Conservation (phyloP, 495 filamentous ascomycete genomes). For the Xylaria acuta region DNA sequence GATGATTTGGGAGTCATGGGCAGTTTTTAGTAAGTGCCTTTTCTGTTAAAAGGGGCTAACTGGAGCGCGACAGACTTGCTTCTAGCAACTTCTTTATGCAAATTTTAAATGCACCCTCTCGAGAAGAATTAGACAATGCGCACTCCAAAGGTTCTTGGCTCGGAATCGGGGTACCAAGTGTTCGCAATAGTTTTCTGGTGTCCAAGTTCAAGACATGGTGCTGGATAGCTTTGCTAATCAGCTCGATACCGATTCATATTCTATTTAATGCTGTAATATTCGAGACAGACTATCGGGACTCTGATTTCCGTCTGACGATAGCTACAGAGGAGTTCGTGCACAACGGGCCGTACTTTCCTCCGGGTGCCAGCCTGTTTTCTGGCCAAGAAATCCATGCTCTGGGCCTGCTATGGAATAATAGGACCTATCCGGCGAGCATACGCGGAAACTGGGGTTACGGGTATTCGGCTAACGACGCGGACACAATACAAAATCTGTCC, state of each 20-base stretch:
- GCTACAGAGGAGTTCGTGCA: conserved; percentile 44
- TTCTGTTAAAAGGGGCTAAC: not conserved
- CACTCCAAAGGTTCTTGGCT: conserved; percentile 45
- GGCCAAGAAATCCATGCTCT: not conserved
- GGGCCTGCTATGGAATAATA: not conserved
- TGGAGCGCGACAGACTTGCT: conserved; percentile 26
- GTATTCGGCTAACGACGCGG: not conserved
- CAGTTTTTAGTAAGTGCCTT: not conserved
- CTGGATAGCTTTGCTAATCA: conserved; percentile 37
- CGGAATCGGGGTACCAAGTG: conserved; percentile 50
- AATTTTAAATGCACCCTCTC: conserved; percentile 44
- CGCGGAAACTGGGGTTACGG: not conserved
- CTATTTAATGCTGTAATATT: conserved; percentile 37
- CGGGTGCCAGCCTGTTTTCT: conserved; percentile 24
- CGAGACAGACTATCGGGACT: conserved; percentile 33
- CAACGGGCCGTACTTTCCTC: conserved; percentile 29
- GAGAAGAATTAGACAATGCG: conserved; percentile 47
- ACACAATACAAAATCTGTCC: not conserved
- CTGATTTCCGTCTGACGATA: conserved; percentile 47
- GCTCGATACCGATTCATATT: conserved; percentile 42
- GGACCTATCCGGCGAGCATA: not conserved
- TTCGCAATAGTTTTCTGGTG: conserved; percentile 43
- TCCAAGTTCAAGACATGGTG: conserved; percentile 32
- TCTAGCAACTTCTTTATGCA: conserved; percentile 51
- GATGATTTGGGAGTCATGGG: not conserved